phyloP scores from a whole-genome alignment of 2,329 filamentous ascomycete genomes.

The Hypoxylon sp. region DNA sequence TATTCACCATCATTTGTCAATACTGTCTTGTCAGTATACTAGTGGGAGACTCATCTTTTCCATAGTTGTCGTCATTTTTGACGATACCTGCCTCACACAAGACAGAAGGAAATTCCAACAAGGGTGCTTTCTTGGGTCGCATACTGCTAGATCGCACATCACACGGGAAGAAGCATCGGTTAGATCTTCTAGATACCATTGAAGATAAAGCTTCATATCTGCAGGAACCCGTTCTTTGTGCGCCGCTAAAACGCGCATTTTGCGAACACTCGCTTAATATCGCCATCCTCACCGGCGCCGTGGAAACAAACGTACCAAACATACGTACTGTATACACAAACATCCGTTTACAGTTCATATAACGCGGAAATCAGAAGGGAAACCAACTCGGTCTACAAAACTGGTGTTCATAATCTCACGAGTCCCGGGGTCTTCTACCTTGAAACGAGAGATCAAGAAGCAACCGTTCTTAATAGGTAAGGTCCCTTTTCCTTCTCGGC shows the following conservation, averaged over 20 bases:
- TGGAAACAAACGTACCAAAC: not conserved
- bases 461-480: constrained; percentile 32
- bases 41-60: not conserved
- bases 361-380: constrained; percentile 1
- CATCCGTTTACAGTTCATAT: not conserved
- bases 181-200: constrained; percentile 16
- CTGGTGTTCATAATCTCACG: constrained; percentile 12
- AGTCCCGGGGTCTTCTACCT: constrained; percentile 2
- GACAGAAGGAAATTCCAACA: constrained; percentile 13
- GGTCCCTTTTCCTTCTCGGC: constrained; percentile 21
- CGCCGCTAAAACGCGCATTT: constrained; percentile 9
- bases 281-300: constrained; percentile 12
- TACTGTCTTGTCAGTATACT: constrained; percentile 17
- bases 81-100: constrained; percentile 3
- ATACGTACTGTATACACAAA: not conserved
- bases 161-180: not conserved
- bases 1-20: constrained; percentile 6
- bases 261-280: not conserved
- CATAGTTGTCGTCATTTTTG: constrained; percentile 1
- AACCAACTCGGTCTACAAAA: not conserved
- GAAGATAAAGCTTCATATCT: constrained; percentile 1
- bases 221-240: constrained; percentile 1
- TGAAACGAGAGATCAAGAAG: constrained; percentile 15
- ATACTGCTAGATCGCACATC: constrained; percentile 19
- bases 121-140: constrained; percentile 19